Conservation (phyloP, 352 stramenopile genomes). For the Globisporangium nagaii region DNA sequence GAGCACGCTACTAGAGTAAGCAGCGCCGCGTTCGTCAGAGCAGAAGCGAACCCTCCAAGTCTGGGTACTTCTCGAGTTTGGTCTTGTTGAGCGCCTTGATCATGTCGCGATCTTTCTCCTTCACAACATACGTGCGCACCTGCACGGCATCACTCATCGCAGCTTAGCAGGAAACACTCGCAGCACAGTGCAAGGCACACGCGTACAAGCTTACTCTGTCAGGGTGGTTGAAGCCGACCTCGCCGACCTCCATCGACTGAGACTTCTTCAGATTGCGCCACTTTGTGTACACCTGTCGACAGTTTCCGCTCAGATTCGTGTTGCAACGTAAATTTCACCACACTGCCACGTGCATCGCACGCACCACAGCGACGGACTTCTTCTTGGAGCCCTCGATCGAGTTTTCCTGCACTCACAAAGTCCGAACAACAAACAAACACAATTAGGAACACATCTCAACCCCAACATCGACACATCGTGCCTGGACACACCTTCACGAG, state of each 20-base stretch:
- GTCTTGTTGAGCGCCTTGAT: slow-evolving; percentile 86
- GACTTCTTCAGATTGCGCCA: slow-evolving; percentile 93
- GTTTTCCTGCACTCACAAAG: slow-evolving; percentile 59
- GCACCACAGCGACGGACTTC: slow-evolving; percentile 80
- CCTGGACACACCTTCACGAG: slow-evolving; percentile 86
- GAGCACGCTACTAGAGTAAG: too few relatives aligned
- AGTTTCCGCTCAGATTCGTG: too few relatives aligned
- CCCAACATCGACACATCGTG: not conserved
- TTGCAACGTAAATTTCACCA: too few relatives aligned
- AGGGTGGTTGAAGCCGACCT: slow-evolving; percentile 81
- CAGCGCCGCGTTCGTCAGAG: not conserved
- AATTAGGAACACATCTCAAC: not conserved
- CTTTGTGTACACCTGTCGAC: slow-evolving; percentile 85
- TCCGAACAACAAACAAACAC: not conserved
- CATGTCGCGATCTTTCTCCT: slow-evolving; percentile 84
- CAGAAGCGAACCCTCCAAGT: slow-evolving; percentile 58
- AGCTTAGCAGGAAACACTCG: too few relatives aligned
- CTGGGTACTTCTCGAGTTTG: slow-evolving; percentile 68
- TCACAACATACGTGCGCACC: slow-evolving; percentile 66
- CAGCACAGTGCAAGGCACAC: not conserved
- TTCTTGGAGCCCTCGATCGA: slow-evolving; percentile 93
- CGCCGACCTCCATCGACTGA: slow-evolving; percentile 86
- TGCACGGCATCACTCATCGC: too few relatives aligned
- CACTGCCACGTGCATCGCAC: too few relatives aligned
- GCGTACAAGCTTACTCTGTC: slow-evolving; percentile 29